Base-by-base conservation (phyloP, 345 rosid species). In the Eucalyptus tenuipes region DNA sequence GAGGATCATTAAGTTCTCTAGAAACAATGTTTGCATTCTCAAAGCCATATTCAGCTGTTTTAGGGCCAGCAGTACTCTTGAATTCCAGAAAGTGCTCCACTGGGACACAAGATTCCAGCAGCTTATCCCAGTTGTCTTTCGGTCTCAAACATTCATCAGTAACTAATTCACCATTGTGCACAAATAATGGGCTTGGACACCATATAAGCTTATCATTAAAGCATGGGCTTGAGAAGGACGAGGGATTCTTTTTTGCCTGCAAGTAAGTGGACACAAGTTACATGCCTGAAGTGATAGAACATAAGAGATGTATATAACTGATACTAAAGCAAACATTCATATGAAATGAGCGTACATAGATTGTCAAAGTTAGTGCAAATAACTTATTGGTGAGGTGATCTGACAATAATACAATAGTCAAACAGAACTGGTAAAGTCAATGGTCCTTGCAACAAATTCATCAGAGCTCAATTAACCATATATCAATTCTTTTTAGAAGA, bases 231-330 rank as follows among this genome's bases (percentile, higher is more conserved):
- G 49, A 91, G 92, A 96, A 96, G 42, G 92, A 88, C 13, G 90
- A 90, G 89, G 96, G 97, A 88, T 93, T 94, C 92, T 95, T 92
- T 93, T 96, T 96, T 80, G 98, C 98, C 99, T 96, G 93, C 87
- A 93, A 45, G 87, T 61, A 52, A 40, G 82, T 3, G 29, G 29
- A 75, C 29, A 75, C 47, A 37, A 75, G 82, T 75, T 37, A 37
- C 82, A 75, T 40, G 82, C 82, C 82, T 75, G 82, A 40, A 40
- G 47, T 75, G 82, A 11, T 40, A 40, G 82, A 75, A 75, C 82
- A 75, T 75, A 40, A 75, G 47, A 40, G 82, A 40, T 75, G 5
- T 40, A 75, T 75, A 29, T 20, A 29, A 15, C 24, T 40, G 1
- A 75, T 6, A 10, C 47, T 20, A 75, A 75, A 75, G 82, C 47